Conservation (phyloP, 108 stramenopile species). For the Cyclotella choctawhatcheeana region DNA sequence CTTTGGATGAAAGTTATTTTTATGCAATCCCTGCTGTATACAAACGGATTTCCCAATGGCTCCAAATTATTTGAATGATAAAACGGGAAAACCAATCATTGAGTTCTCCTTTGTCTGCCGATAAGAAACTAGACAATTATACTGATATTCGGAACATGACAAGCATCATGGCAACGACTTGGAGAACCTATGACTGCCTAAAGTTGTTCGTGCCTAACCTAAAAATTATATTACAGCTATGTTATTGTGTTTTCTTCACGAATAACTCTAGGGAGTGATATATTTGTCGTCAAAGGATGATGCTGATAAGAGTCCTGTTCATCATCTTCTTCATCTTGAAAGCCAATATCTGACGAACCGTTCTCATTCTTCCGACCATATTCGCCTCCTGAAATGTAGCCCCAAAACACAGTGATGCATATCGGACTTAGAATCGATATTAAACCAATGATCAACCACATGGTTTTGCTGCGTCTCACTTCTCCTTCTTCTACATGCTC, state of each 20-base stretch:
- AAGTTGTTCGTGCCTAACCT: too few species aligned
- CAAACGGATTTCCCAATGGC: too few species aligned
- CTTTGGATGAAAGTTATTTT: too few species aligned
- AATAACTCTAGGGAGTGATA: conserved; percentile 43
- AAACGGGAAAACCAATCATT: too few species aligned
- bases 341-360: conserved; percentile 17
- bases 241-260: conserved; percentile 9
- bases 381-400: conserved; percentile 56
- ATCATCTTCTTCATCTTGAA: conserved; percentile 24
- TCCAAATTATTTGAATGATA: too few species aligned
- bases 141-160: too few species aligned
- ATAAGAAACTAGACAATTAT: too few species aligned
- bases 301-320: conserved; percentile 25
- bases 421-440: conserved; percentile 66
- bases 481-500: conserved; percentile 55
- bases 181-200: too few species aligned
- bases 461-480: conserved; percentile 61
- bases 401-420: conserved; percentile 68
- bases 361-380: conserved; percentile 11
- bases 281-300: conserved; percentile 33
- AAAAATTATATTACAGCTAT: too few species aligned
- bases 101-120: too few species aligned
- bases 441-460: conserved; percentile 84
- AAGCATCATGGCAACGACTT: too few species aligned
- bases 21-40: too few species aligned